A percentile compares a stretch with the other conserved stretches of the same genome.
Evolutionary conservation across 2,329 filamentous ascomycete species (phyloP).

Genomic region (Colletotrichum lupini): DNA sequence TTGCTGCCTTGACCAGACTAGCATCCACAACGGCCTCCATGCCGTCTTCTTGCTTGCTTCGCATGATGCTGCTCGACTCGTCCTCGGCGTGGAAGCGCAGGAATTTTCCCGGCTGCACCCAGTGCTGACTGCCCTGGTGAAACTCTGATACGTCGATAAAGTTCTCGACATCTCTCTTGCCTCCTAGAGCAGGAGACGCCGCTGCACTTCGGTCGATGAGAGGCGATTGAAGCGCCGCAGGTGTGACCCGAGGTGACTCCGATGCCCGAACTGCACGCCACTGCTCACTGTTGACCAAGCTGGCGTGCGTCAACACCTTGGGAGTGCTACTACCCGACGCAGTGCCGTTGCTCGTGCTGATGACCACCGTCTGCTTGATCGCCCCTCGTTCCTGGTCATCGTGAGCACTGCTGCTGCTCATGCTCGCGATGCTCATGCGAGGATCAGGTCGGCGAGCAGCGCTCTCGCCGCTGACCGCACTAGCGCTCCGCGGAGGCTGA

Average conservation of each 20-base stretch:
- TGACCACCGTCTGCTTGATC: not conserved
- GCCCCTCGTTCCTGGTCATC: not conserved
- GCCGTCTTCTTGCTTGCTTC: slow-evolving; percentile 4
- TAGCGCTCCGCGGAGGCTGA: not conserved
- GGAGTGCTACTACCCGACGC: slow-evolving; percentile 20
- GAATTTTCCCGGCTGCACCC: slow-evolving; percentile 11
- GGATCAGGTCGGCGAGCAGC: slow-evolving; percentile 18
- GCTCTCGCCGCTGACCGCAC: slow-evolving; percentile 17
- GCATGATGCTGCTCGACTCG: slow-evolving; percentile 15
- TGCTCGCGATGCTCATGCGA: slow-evolving; percentile 28
- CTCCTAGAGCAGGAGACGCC: slow-evolving; percentile 5
- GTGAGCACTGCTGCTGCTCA: slow-evolving; percentile 29
- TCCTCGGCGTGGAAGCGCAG: slow-evolving; percentile 21
- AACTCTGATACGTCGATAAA: slow-evolving; percentile 25
- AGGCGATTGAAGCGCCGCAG: not conserved
- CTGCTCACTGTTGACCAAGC: slow-evolving; percentile 16
- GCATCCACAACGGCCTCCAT: slow-evolving; percentile 24
- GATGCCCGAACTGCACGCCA: slow-evolving; percentile 31
- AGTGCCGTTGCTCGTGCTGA: not conserved
- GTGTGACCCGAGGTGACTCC: slow-evolving; percentile 20
- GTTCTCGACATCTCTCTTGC: slow-evolving; percentile 1
- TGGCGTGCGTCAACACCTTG: slow-evolving; percentile 1
- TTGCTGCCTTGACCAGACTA: slow-evolving; percentile 14
- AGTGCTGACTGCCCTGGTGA: slow-evolving; percentile 20
- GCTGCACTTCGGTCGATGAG: slow-evolving; percentile 17